phyloP scores from a whole-genome alignment of 176 grass and related monocot species.

The Oryza longistaminata region DNA sequence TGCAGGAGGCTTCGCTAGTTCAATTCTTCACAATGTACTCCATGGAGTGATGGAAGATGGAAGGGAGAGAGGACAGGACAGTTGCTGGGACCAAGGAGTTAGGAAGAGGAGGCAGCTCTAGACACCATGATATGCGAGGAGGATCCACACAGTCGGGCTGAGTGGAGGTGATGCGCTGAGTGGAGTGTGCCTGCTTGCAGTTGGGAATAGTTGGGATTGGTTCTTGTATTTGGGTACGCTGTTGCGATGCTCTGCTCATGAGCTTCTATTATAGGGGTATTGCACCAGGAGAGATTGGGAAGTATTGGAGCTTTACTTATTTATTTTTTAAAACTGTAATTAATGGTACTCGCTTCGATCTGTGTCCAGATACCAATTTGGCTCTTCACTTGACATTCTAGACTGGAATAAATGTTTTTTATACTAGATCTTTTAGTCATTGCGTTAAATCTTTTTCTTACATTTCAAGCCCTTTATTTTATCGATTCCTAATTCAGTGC shows the following conservation, averaged over 20 bases:
- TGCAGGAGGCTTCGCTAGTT: no score
- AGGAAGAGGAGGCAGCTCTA: no score
- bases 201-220: neutral
- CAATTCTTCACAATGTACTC: no score
- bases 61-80: no score
- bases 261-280: neutral
- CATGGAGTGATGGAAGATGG: no score
- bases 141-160: no score
- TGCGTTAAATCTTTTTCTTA: neutral
- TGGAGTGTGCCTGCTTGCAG: neutral
- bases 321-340: neutral
- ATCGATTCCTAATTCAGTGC: neutral
- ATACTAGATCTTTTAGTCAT: constrained; percentile 14
- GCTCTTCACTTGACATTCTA: neutral
- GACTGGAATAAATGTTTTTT: neutral
- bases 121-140: no score
- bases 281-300: neutral
- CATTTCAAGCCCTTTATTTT: neutral
- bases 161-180: neutral
- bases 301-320: neutral
- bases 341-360: neutral
- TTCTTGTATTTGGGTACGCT: neutral
- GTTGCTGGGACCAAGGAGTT: no score
- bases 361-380: neutral
- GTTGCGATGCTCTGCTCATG: neutral